Evolutionary conservation across 176 grass and related monocot species (phyloP).

Genomic region (Carex kokanica): DNA sequence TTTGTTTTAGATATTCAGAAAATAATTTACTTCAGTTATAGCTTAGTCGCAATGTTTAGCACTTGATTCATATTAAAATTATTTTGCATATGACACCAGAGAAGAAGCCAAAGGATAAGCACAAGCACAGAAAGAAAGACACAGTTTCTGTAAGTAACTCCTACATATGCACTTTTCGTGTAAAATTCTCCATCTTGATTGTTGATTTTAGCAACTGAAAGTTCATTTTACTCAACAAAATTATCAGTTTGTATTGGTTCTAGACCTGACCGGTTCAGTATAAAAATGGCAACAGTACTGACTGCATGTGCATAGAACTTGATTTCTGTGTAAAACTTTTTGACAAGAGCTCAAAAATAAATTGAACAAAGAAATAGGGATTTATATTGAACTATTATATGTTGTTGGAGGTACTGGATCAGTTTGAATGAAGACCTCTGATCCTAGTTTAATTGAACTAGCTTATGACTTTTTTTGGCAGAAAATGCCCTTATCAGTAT

Average conservation of each 20-base stretch:
- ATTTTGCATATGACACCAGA: slow-evolving; percentile 21
- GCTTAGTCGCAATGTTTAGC: background rate
- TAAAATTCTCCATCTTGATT: background rate
- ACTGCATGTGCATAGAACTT: background rate
- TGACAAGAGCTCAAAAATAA: background rate
- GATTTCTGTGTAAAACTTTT: background rate
- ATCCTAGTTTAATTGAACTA: background rate
- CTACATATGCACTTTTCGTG: background rate
- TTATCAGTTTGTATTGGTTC: background rate
- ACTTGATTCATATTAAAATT: background rate
- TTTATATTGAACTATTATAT: background rate
- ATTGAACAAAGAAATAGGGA: background rate
- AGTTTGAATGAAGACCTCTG: background rate
- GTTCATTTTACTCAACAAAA: background rate
- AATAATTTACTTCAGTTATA: background rate
- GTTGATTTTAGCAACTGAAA: background rate
- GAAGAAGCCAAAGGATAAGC: slow-evolving; percentile 44
- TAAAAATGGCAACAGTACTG: background rate
- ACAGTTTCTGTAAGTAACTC: slow-evolving; percentile 26
- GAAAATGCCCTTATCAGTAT: background rate
- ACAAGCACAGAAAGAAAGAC: slow-evolving; percentile 27
- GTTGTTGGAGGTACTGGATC: background rate
- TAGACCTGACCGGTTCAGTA: background rate
- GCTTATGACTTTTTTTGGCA: background rate
- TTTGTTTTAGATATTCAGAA: background rate